These are phyloP conservation scores for Pestalotiopsis fici DNA, from an alignment of 2,329 filamentous ascomycete genomes.

Conservation along the genomic window DNA sequence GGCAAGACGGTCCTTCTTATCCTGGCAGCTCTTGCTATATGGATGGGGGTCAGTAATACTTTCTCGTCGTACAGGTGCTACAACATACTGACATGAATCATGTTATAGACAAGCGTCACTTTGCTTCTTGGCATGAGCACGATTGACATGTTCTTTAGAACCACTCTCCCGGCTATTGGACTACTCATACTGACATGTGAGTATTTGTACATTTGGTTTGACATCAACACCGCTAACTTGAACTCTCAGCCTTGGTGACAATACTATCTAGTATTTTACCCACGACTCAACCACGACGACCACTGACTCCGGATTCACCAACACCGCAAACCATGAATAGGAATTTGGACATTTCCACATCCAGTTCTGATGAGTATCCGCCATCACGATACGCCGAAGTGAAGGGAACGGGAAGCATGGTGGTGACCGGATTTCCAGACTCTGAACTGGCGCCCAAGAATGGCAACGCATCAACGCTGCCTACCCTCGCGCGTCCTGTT, in stretches of 20 bases:
- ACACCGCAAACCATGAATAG: conserved; percentile 35
- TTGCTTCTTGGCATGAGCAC: conserved; percentile 49
- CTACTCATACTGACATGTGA: conserved; percentile 51
- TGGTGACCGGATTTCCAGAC: conserved; percentile 38
- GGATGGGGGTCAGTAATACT: conserved; percentile 50
- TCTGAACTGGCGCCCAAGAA: conserved; percentile 18
- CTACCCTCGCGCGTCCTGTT: conserved; percentile 37
- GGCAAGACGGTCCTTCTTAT: conserved; percentile 42
- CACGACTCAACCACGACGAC: conserved; percentile 26
- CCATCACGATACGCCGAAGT: conserved; percentile 50
- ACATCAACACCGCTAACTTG: conserved; percentile 16
- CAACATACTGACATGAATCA: not conserved
- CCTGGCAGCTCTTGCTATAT: conserved; percentile 47
- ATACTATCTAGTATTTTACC: conserved; percentile 37
- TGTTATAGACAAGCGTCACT: conserved; percentile 47
- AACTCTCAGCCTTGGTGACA: conserved; percentile 36
- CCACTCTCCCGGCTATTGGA: conserved; percentile 51
- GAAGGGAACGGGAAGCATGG: conserved; percentile 40
- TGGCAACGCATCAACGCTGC: conserved; percentile 28
- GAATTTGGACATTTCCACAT: conserved; percentile 40
- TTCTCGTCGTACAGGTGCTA: conserved; percentile 15
- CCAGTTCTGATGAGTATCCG: conserved; percentile 41
- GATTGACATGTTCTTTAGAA: conserved; percentile 45
- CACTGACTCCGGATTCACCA: conserved; percentile 39
- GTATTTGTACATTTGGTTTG: conserved; percentile 16